Evolutionary conservation across 2,329 filamentous ascomycete species (phyloP), one percentile per base, ranked within the genome.

Genomic region (Leptographium galeiforme): DNA sequence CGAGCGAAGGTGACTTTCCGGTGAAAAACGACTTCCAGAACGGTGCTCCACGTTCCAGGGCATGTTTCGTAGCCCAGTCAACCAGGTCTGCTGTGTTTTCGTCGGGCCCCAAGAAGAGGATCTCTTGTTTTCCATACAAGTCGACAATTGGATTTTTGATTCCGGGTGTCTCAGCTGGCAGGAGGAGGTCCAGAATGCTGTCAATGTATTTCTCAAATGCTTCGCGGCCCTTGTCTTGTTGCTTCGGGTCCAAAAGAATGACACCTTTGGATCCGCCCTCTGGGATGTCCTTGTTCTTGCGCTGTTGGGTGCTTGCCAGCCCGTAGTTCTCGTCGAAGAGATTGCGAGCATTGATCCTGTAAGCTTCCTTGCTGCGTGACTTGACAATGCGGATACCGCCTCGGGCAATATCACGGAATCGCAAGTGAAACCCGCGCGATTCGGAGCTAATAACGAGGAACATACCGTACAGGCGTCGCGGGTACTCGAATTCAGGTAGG

Each of bases 1-100:
- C 93, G 14, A 98, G 79, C 70, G 87, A 93, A 52, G 89, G 93
- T 61, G 89, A 95, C 78, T 98, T 98, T 64, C 93, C 93, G 2
- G 93, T 98, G 77, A 98, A 98, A 80, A 98, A 98, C 0, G 93
- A 98, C 77, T 98, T 98, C 93, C 93, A 98, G 89, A 91, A 98
- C 33, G 89, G 89, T 6, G 93, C 93, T 47, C 89, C 89, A 61
- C 93, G 84, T 57, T 74, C 73, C 51, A 89, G 82, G 56, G 93
- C 93, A 68, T 98, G 93, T 68, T 93, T 85, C 1, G 93, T 98
- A n/a, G 93, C 93, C 93, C 93, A 98, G 70, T 98, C 84, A 51
- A 98, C 93, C 38, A 98, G 78, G 63, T 95, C 89, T 25, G 93
- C 93, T 1, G 93, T 98, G 72, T 98, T 98, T 81, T 98, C 93